Evolutionary conservation across 2,329 filamentous ascomycete species (phyloP), one percentile per base, ranked within the genome.

Genomic region (Nemania diffusa): DNA sequence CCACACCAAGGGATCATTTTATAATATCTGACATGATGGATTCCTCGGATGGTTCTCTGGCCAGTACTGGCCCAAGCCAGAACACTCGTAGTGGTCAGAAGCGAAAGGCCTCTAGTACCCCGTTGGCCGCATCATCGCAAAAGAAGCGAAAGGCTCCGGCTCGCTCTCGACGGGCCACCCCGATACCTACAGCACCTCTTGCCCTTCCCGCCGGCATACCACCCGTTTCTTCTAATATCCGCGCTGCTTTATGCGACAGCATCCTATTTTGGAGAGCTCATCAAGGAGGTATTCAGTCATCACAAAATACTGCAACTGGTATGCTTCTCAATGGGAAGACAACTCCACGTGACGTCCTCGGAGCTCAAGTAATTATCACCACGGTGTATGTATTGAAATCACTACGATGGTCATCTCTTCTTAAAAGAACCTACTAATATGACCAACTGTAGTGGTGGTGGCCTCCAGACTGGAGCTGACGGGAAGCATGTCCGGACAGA

Each of bases 211-310:
- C 69, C 32, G n/a, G 59, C 42, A 11, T 46, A 66, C 87, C 87
- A 6, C 77, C 80, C 11, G 84, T 88, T 0, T 91, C 87, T 87
- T 83, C 88, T 0, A 80, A 86, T 5, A 78, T 78, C 40, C 84
- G 90, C 3, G 85, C 88, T 64, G 84, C 85, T 15, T 78, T 93
- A 0, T 91, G 87, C 70, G 88, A 92, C 72, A 84, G 88, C 0
- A 73, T 92, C 0, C 83, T 85, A 0, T 91, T 88, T 77, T 92
- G 87, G 76, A 85, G 83, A 15, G 79, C 85, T 1, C 87, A 88
- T 42, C 87, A 93, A 71, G 83, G 86, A 1, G 88, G 87, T 5
- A 80, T 84, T 3, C 88, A 93, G 62, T 81, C 81, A 0, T 80
- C 78, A 0, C 78, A 83, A 1, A 79, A 81, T 0, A 76, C 87